Percentiles rank a stretch among this genome's conserved stretches.
These are phyloP conservation scores for Globisporangium uncinulatum DNA, from an alignment of 352 stramenopile genomes.

Conservation along the genomic window DNA sequence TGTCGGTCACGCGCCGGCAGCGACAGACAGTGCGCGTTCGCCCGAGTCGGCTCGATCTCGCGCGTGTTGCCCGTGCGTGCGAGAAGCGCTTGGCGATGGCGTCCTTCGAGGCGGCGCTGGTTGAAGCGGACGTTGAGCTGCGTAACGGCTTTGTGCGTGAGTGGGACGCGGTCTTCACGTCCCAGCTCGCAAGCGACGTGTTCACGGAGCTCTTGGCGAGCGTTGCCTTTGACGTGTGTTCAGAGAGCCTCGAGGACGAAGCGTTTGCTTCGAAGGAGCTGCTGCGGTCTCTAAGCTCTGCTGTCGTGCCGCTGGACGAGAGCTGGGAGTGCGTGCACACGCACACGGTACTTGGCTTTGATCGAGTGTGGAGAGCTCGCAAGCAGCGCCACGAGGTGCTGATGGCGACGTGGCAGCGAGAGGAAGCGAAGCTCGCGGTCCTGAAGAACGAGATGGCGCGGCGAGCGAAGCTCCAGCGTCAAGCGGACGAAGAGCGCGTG, in stretches of 20 bases:
- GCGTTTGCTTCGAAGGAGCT: conserved; percentile 5
- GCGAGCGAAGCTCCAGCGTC: conserved; percentile 43
- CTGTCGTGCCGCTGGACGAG: conserved; percentile 5
- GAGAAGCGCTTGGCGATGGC: conserved; percentile 68
- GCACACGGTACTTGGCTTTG: conserved; percentile 16
- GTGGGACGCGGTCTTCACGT: conserved; percentile 19
- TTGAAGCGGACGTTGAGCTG: conserved; percentile 26
- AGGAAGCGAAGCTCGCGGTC: conserved; percentile 37
- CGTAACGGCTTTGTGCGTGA: conserved; percentile 24
- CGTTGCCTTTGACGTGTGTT: conserved; percentile 21
- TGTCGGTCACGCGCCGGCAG: conserved; percentile 24
- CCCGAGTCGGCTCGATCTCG: conserved; percentile 33
- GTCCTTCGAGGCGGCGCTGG: conserved; percentile 36
- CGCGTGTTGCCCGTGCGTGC: conserved; percentile 40
- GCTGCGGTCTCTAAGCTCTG: conserved; percentile 4
- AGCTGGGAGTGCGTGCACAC: conserved; percentile 1
- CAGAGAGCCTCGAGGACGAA: conserved; percentile 19
- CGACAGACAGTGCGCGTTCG: conserved; percentile 3
- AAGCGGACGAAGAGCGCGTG: conserved; percentile 43
- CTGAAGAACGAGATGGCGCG: conserved; percentile 44
- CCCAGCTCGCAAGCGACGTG: conserved; percentile 18
- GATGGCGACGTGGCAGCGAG: conserved; percentile 31
- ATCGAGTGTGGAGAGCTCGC: conserved; percentile 38
- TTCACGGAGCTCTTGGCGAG: conserved; percentile 19
- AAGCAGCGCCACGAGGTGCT: conserved; percentile 33